Evolutionary conservation across 2,329 filamentous ascomycete genomes (phyloP).

Genomic region (Coleophoma crateriformis): DNA sequence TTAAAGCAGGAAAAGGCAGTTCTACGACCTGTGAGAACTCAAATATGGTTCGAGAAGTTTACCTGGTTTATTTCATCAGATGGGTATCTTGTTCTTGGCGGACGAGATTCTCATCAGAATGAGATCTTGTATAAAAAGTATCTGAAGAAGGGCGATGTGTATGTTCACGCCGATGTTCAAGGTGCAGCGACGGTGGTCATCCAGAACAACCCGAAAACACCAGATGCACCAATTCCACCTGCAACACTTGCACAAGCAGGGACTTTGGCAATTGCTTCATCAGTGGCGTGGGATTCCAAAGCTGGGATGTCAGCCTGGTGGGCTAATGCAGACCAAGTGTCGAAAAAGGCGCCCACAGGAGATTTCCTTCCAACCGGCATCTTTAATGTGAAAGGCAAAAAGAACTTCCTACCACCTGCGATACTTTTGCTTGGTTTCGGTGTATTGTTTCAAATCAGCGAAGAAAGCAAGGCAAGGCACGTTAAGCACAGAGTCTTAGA

Average conservation of each 20-base stretch:
- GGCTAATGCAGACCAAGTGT: constrained; percentile 86
- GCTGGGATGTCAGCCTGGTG: constrained; percentile 95
- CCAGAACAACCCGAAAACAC: constrained; percentile 75
- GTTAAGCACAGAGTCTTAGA: constrained; percentile 64
- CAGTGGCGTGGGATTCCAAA: constrained; percentile 92
- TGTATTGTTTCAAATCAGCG: constrained; percentile 81
- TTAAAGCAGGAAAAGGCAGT: constrained; percentile 90
- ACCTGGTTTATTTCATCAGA: constrained; percentile 93
- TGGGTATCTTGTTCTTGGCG: constrained; percentile 85
- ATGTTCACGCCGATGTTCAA: constrained; percentile 83
- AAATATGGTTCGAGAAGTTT: constrained; percentile 97
- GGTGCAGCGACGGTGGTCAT: constrained; percentile 83
- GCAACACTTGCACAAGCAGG: constrained; percentile 90
- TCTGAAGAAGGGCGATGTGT: constrained; percentile 83
- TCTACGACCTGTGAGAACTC: constrained; percentile 74
- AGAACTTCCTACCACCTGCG: constrained; percentile 85
- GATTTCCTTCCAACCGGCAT: constrained; percentile 74
- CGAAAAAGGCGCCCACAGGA: constrained; percentile 74
- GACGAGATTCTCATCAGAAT: constrained; percentile 82
- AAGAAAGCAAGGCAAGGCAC: constrained; percentile 78
- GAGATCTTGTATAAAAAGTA: constrained; percentile 88
- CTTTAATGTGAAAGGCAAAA: constrained; percentile 79
- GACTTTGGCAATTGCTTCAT: constrained; percentile 76
- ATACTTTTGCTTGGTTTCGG: constrained; percentile 85
- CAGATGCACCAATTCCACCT: constrained; percentile 84